Conservation (phyloP, 129 eudicot genomes). For the Deinandra increscens region DNA sequence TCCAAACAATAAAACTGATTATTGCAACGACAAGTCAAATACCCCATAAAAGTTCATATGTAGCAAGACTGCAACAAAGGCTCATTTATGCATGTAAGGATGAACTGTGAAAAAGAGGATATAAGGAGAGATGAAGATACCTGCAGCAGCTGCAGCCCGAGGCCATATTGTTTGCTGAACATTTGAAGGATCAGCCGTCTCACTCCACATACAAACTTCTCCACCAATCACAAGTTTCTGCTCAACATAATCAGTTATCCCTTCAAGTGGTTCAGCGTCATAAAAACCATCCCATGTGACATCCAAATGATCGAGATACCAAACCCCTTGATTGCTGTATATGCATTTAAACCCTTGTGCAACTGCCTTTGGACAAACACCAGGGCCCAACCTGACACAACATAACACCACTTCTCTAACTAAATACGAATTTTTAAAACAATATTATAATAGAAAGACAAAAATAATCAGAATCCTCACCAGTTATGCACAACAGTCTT, state of each 20-base stretch:
- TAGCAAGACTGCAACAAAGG: no score
- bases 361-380: slow-evolving; percentile 86
- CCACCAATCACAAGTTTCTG: slow-evolving; percentile 80
- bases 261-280: slow-evolving; percentile 80
- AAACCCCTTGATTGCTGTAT: slow-evolving; percentile 85
- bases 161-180: slow-evolving; percentile 95
- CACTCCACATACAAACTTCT: slow-evolving; percentile 99
- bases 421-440: neutral
- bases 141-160: slow-evolving; percentile 99
- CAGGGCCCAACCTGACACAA: slow-evolving; percentile 65
- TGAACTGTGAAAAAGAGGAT: slow-evolving; percentile 1
- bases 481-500: slow-evolving; percentile 91
- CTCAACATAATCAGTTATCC: slow-evolving; percentile 53
- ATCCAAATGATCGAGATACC: slow-evolving; percentile 94
- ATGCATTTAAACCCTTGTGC: slow-evolving; percentile 85
- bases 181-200: slow-evolving; percentile 83
- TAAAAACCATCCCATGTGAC: slow-evolving; percentile 74
- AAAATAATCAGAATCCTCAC: slow-evolving; percentile 39
- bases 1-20: neutral
- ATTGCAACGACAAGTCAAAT: neutral
- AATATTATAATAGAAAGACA: neutral
- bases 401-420: slow-evolving; percentile 39
- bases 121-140: slow-evolving; percentile 34
- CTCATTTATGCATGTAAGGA: no score
- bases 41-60: no score